phyloP scores from a whole-genome alignment of 1,284 basidiomycete species.

The Apiotrichum domesticum region DNA sequence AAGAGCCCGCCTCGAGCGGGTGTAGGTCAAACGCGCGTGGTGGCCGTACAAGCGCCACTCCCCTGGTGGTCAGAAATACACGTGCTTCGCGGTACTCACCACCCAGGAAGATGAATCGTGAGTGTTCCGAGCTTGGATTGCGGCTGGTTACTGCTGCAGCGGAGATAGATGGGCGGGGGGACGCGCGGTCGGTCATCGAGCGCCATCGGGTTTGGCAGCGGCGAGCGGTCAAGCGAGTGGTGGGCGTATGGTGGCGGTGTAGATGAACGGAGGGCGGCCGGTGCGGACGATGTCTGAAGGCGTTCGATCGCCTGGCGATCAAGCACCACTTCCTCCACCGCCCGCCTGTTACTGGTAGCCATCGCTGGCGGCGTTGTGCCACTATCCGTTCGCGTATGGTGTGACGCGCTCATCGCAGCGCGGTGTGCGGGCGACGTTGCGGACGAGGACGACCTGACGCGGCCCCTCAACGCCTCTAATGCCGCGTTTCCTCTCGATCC shows the following conservation, averaged over 20 bases:
- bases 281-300: slow-evolving; percentile 4
- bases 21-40: slow-evolving; percentile 30
- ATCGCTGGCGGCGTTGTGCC: too few species aligned
- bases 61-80: slow-evolving; percentile 19
- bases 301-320: slow-evolving; percentile 1
- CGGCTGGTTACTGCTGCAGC: slow-evolving; percentile 26
- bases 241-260: slow-evolving; percentile 32
- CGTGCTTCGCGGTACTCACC: slow-evolving; percentile 21
- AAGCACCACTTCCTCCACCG: background rate
- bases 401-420: background rate
- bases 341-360: too few species aligned
- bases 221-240: slow-evolving; percentile 33
- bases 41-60: slow-evolving; percentile 34
- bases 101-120: slow-evolving; percentile 39
- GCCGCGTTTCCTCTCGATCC: background rate
- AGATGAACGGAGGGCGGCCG: slow-evolving; percentile 1
- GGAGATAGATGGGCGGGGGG: slow-evolving; percentile 38
- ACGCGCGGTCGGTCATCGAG: slow-evolving; percentile 35
- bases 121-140: slow-evolving; percentile 24
- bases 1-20: slow-evolving; percentile 25
- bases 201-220: slow-evolving; percentile 24
- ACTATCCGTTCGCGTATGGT: background rate
- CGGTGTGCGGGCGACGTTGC: background rate
- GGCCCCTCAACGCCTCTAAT: background rate
- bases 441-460: background rate